Percentiles rank a stretch among this genome's conserved stretches.
Evolutionary conservation across 2,329 filamentous ascomycete species (phyloP).

Genomic region (Scedosporium dehoogii): DNA sequence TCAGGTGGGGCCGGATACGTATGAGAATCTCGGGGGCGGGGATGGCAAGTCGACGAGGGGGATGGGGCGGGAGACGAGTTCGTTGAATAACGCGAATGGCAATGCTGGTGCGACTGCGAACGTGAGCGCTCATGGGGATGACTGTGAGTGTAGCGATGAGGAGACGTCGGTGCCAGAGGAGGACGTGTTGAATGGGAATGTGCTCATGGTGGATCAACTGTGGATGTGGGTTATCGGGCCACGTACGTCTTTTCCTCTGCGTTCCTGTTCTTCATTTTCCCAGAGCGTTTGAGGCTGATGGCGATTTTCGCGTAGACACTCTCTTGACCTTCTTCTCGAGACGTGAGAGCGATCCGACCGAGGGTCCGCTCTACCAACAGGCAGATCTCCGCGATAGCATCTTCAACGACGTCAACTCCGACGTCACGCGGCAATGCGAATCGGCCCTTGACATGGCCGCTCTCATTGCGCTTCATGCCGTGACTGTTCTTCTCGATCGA

Average conservation of each 20-base stretch:
- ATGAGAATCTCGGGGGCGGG: conserved; percentile 9
- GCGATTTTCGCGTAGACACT: conserved; percentile 26
- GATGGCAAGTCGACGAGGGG: conserved; percentile 6
- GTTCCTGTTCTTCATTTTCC: fast-evolving
- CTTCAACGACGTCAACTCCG: conserved; percentile 57
- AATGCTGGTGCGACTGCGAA: too few relatives aligned
- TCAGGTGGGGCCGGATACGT: conserved; percentile 4
- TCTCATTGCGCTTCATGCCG: conserved; percentile 50
- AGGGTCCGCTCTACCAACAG: conserved; percentile 47
- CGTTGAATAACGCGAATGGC: not conserved
- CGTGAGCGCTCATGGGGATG: conserved; percentile 7
- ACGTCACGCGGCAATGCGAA: conserved; percentile 51
- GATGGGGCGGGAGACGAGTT: conserved; percentile 9
- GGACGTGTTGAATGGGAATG: conserved; percentile 40
- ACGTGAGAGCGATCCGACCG: conserved; percentile 41
- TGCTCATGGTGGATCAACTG: conserved; percentile 58
- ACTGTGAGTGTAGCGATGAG: conserved; percentile 11
- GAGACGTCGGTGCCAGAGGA: conserved; percentile 26
- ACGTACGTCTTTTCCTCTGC: conserved; percentile 24
- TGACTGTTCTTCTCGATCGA: conserved; percentile 50
- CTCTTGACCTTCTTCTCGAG: conserved; percentile 45
- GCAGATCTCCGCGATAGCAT: conserved; percentile 54
- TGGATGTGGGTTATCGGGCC: conserved; percentile 52
- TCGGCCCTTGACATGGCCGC: conserved; percentile 53
- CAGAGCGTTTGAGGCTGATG: not conserved